These are phyloP conservation scores for Fusarium sulawesiense DNA, from an alignment of 2,329 filamentous ascomycete species.

Conservation along the genomic window DNA sequence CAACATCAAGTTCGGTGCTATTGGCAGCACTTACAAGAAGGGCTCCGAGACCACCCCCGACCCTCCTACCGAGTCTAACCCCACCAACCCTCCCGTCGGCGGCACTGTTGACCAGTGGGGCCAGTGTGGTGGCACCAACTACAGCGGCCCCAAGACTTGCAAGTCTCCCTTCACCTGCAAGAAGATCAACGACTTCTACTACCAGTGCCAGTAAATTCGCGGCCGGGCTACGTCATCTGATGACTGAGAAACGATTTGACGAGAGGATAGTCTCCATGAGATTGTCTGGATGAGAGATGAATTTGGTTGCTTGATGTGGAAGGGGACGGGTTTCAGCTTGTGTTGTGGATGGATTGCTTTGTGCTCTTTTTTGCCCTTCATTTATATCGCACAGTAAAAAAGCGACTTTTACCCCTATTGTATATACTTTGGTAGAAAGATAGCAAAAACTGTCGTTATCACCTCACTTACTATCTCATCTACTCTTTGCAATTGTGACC, in stretches of 20 bases:
- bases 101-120: slow-evolving; percentile 46
- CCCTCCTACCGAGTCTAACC: slow-evolving; percentile 7
- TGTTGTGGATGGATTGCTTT: slow-evolving; percentile 7
- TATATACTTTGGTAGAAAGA: slow-evolving; percentile 25
- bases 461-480: background rate
- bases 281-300: slow-evolving; percentile 3
- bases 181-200: slow-evolving; percentile 55
- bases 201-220: slow-evolving; percentile 54
- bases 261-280: slow-evolving; percentile 1
- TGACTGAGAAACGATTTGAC: background rate
- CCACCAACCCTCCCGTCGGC: slow-evolving; percentile 14
- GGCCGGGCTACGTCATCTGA: background rate
- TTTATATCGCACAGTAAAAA: slow-evolving; percentile 26
- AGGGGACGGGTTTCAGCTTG: slow-evolving; percentile 13
- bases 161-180: slow-evolving; percentile 51
- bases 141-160: slow-evolving; percentile 52
- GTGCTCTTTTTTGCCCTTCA: slow-evolving; percentile 24
- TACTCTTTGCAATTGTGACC: background rate
- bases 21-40: slow-evolving; percentile 61
- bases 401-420: slow-evolving; percentile 28
- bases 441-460: slow-evolving; percentile 36
- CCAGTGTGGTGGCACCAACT: slow-evolving; percentile 55
- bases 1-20: slow-evolving; percentile 68
- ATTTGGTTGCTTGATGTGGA: background rate
- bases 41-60: slow-evolving; percentile 24